Base-by-base conservation (phyloP, 1,139 yeast genomes). In the Scheffersomyces quercinus region DNA sequence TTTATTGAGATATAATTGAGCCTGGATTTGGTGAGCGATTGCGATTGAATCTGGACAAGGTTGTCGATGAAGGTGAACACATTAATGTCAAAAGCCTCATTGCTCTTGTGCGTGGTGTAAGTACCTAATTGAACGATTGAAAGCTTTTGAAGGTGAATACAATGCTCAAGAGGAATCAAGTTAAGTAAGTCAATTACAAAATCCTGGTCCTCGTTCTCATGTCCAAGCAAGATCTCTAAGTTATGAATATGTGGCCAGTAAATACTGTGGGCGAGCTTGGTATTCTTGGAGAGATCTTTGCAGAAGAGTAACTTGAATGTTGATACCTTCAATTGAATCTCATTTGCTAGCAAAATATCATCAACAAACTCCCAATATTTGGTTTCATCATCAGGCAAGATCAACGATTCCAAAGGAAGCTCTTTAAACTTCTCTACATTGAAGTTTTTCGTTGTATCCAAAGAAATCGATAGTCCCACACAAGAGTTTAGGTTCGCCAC, bases 11-110 rank as follows among this genome's bases (percentile, higher is more conserved):
- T 56, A 37, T 61, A 67, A 24, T 56, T 59, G 36, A 81, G 49
- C 2, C 56, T 52, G 1, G 50, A 42, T 44, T 2, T 44, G 54
- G 10, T 54, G 57, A 15, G 62, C 51, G 3, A 76, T 71, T 2
- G 35, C 24, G 35, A 31, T 14, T 31, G 35, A n/a, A 10, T 10
- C 14, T 24, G 30, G 7, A 46, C 29, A 9, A 79, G 46, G 5
- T 59, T 58, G 7, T 65, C 53, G 9, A 83, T 54, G 41, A 82
- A 75, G 28, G 72, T 65, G 34, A 78, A 68, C 2, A 77, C 62
- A 8, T 66, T 62, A 29, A 81, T 63, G 56, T 83, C 89, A 72
- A 82, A 83, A 16, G 67, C 63, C 54, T 84, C 89, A 20, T 78
- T 74, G 32, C 67, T 61, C 37, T 68, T 67, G 56, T 83, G 88